These are phyloP conservation scores for Calonectria fujianensis DNA, from an alignment of 2,329 filamentous ascomycete species.

Conservation along the genomic window DNA sequence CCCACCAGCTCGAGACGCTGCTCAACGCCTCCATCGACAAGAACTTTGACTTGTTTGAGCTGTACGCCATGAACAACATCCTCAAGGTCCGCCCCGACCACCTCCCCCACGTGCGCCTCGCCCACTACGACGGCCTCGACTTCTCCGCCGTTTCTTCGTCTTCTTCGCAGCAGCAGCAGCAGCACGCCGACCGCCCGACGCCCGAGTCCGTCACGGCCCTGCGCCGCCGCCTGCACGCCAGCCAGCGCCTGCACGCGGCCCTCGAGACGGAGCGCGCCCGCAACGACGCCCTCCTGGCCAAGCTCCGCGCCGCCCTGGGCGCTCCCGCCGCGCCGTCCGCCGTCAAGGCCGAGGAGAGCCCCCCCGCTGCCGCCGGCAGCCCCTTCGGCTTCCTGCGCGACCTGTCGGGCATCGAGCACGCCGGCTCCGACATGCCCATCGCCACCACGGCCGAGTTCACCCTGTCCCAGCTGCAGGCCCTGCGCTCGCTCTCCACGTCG, in stretches of 20 bases:
- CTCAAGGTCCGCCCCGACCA: conserved; percentile 81
- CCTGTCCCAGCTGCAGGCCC: conserved; percentile 86
- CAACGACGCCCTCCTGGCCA: conserved; percentile 82
- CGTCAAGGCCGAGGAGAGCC: conserved; percentile 55
- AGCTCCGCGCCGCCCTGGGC: conserved; percentile 72
- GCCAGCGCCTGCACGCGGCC: conserved; percentile 82
- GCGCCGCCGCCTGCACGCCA: conserved; percentile 84
- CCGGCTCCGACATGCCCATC: conserved; percentile 74
- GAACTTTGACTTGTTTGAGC: conserved; percentile 90
- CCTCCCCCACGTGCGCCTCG: conserved; percentile 85
- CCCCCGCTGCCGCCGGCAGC: conserved; percentile 37
- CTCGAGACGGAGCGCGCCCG: conserved; percentile 81
- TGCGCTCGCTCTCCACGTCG: conserved; percentile 78
- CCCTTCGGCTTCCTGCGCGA: conserved; percentile 76
- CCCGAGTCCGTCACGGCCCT: conserved; percentile 82
- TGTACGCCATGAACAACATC: conserved; percentile 93
- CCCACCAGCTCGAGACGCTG: conserved; percentile 88
- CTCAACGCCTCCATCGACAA: conserved; percentile 88
- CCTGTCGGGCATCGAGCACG: conserved; percentile 69
- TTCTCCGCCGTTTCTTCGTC: conserved; percentile 57
- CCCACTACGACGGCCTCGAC: conserved; percentile 86
- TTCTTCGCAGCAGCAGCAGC: background rate
- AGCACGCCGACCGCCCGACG: conserved; percentile 66
- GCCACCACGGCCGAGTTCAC: conserved; percentile 86
- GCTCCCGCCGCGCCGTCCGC: conserved; percentile 51